phyloP scores from a whole-genome alignment of 495 filamentous ascomycete genomes.

The Neurospora sp. region DNA sequence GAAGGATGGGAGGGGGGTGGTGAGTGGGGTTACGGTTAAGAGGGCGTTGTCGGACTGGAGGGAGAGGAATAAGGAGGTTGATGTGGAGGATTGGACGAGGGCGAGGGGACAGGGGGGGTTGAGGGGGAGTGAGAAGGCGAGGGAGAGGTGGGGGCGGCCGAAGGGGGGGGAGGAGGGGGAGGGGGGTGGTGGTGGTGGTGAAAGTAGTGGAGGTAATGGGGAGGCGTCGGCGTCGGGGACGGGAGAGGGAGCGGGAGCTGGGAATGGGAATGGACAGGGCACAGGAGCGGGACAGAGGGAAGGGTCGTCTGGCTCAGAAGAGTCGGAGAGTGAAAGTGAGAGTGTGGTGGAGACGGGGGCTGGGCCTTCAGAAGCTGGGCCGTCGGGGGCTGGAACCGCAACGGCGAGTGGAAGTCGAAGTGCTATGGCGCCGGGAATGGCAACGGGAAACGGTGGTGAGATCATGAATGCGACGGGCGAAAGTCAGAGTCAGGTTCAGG shows the following conservation, averaged over 20 bases:
- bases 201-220: background rate
- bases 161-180: background rate
- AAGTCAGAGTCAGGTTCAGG: background rate
- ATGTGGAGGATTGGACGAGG: background rate
- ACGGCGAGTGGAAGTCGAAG: background rate
- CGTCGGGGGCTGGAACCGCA: background rate
- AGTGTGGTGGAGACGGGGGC: background rate
- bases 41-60: background rate
- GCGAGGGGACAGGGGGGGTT: background rate
- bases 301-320: background rate
- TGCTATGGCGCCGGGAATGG: background rate
- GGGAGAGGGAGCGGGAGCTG: background rate
- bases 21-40: background rate
- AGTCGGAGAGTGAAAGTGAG: background rate
- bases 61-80: background rate
- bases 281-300: background rate
- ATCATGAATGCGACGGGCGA: background rate
- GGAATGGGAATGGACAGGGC: background rate
- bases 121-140: background rate
- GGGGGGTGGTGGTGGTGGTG: too few species aligned
- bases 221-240: background rate
- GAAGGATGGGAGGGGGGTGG: background rate
- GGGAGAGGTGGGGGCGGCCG: background rate
- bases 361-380: background rate
- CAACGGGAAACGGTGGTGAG: background rate